Evolutionary conservation across 176 grass and related monocot species (phyloP).

Genomic region (Zizania latifolia): DNA sequence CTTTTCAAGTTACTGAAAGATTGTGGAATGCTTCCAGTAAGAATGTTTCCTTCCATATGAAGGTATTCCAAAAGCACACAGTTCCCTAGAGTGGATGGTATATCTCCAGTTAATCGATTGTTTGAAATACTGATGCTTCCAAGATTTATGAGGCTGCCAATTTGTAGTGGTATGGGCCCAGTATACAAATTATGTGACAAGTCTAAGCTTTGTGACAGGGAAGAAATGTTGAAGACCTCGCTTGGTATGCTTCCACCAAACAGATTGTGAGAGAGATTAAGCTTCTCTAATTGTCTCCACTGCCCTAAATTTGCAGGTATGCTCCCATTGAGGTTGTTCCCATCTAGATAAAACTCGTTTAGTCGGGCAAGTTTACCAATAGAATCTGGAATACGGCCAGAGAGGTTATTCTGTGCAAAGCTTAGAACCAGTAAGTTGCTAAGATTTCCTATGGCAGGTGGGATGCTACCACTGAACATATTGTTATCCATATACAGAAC

Average conservation of each 20-base stretch:
- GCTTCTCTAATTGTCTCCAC: conserved; percentile 9
- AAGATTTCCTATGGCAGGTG: conserved; percentile 21
- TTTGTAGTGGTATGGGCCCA: background rate
- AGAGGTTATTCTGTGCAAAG: conserved; percentile 16
- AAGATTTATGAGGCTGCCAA: conserved; percentile 29
- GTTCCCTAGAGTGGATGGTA: conserved; percentile 35
- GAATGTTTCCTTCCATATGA: conserved; percentile 40
- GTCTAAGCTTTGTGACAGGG: conserved; percentile 7
- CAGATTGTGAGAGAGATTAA: conserved; percentile 31
- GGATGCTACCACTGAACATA: conserved; percentile 13
- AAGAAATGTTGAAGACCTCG: conserved; percentile 22
- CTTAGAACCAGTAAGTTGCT: conserved; percentile 7
- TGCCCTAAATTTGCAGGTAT: conserved; percentile 35
- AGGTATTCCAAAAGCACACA: conserved; percentile 48
- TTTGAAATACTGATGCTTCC: conserved; percentile 9
- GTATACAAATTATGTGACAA: conserved; percentile 33
- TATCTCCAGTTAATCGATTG: conserved; percentile 28
- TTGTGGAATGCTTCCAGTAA: conserved; percentile 45
- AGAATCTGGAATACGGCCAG: conserved; percentile 1
- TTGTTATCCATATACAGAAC: conserved; percentile 19
- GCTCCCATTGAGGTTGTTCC: conserved; percentile 30
- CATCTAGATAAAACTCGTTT: background rate
- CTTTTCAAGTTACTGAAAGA: conserved; percentile 35
- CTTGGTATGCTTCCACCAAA: conserved; percentile 25
- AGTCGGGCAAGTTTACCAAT: conserved; percentile 15